phyloP scores from a whole-genome alignment of 306 rosid genomes.

The Casuarina equisetifolia region DNA sequence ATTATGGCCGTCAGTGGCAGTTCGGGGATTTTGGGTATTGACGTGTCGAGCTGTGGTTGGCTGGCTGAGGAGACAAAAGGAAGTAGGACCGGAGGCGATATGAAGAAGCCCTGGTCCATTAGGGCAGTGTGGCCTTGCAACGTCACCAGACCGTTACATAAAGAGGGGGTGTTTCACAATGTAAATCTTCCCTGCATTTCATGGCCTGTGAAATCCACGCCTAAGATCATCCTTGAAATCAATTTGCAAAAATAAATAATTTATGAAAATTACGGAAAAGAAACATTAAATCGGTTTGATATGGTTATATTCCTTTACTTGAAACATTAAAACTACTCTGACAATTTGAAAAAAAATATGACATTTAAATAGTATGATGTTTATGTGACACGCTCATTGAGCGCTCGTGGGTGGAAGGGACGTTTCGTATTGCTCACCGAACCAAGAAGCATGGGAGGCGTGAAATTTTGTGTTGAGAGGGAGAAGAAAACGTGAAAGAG shows the following conservation, averaged over 20 bases:
- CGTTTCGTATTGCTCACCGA: slow-evolving; percentile 26
- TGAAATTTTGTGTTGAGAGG: not conserved
- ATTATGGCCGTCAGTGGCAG: not conserved
- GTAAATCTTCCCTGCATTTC: not conserved
- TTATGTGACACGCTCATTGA: no score
- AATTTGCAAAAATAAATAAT: no score
- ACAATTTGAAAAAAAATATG: no score
- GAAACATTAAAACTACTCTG: no score
- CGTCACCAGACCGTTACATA: not conserved
- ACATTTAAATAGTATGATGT: no score
- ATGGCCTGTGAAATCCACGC: not conserved
- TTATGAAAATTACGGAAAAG: no score
- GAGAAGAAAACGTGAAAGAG: slow-evolving; percentile 1
- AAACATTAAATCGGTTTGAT: no score
- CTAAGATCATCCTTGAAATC: no score
- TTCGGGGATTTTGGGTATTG: slow-evolving; percentile 8
- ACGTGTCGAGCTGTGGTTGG: slow-evolving; percentile 44
- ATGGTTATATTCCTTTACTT: no score
- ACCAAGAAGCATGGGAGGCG: not conserved
- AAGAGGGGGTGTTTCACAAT: not conserved
- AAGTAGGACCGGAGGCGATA: slow-evolving; percentile 32
- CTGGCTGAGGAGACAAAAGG: slow-evolving; percentile 19
- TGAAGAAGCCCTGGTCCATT: no score
- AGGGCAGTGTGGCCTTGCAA: no score
- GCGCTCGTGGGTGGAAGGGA: slow-evolving; percentile 19